Base-by-base conservation (phyloP, 2,329 filamentous ascomycete genomes). In the Microsporum audouinii region DNA sequence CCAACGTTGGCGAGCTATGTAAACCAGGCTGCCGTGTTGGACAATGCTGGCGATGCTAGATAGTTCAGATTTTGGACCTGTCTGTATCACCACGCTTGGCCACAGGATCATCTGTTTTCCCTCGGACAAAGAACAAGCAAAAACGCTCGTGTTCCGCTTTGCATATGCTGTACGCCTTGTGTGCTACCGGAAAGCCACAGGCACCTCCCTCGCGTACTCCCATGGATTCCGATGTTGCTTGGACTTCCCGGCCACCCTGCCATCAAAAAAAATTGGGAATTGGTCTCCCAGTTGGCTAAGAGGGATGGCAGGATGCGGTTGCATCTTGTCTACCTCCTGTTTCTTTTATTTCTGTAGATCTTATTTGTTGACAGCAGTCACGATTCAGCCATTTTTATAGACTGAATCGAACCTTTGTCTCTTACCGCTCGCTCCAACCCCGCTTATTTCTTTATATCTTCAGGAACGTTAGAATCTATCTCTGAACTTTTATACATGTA, bases 61-160 rank as follows among this genome's bases (percentile, higher is more conserved):
- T 53, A 53, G 49, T 53, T 53, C 49, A 53, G 49, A 53, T 53
- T 53, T 53, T 53, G 49, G 49, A 53, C 49, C 49, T 53, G 49
- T 53, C 49, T 53, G 49, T 53, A 53, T 53, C 49, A 53, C 49
- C 49, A 53, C 49, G 49, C 49, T 53, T 53, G 49, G 49, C 49
- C 49, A 53, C 49, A 53, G 49, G 49, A 53, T 53, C 49, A 3
- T 53, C 49, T 53, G 49, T 53, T 53, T 53, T 53, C 49, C 38
- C 49, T 53, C 49, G 49, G 33, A 53, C 49, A 53, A 53, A 53
- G 49, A 53, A 53, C 49, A 53, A 53, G 49, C 49, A 53, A 53
- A 53, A 34, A 53, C 31, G 49, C 49, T 53, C 49, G 49, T 53
- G 49, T 53, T 53, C 49, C 49, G 49, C 49, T 53, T 33, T 53